These are phyloP conservation scores for Eucalyptus erythrocorys DNA, from an alignment of 345 rosid genomes.

Conservation along the genomic window DNA sequence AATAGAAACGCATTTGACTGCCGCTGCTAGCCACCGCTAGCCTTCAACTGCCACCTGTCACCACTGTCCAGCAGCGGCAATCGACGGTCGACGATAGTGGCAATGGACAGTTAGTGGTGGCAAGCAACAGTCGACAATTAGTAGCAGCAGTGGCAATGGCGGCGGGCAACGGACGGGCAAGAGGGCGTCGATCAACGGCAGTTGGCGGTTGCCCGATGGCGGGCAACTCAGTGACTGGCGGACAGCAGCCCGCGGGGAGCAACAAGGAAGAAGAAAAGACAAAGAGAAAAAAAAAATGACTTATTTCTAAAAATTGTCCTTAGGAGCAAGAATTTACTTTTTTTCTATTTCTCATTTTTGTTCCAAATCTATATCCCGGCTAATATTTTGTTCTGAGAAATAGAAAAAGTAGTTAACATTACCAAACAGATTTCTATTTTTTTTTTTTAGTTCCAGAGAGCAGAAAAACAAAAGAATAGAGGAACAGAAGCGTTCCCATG, in stretches of 20 bases:
- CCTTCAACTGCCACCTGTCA: accelerated
- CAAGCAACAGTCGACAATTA: accelerated
- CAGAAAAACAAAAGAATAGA: too few species aligned
- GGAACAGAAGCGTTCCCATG: accelerated
- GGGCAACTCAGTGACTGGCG: accelerated
- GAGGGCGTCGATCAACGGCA: accelerated
- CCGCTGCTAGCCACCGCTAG: accelerated
- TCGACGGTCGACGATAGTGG: accelerated
- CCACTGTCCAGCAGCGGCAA: accelerated
- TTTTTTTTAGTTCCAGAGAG: accelerated
- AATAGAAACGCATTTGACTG: too few species aligned
- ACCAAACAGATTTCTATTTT: too few species aligned
- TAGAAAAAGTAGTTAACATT: too few species aligned
- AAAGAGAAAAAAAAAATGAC: too few species aligned
- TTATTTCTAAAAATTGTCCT: too few species aligned
- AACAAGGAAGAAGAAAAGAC: too few species aligned
- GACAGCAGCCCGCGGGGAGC: accelerated
- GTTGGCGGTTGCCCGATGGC: accelerated
- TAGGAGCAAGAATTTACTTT: accelerated
- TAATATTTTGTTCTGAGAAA: too few species aligned
- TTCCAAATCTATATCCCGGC: too few species aligned
- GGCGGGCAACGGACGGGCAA: accelerated
- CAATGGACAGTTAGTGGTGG: accelerated
- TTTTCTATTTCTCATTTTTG: too few species aligned
- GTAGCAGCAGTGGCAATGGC: accelerated